Evolutionary conservation across 257 asterid species (phyloP), one percentile per base, ranked within the genome.

Genomic region (Jacaranda mimosifolia): DNA sequence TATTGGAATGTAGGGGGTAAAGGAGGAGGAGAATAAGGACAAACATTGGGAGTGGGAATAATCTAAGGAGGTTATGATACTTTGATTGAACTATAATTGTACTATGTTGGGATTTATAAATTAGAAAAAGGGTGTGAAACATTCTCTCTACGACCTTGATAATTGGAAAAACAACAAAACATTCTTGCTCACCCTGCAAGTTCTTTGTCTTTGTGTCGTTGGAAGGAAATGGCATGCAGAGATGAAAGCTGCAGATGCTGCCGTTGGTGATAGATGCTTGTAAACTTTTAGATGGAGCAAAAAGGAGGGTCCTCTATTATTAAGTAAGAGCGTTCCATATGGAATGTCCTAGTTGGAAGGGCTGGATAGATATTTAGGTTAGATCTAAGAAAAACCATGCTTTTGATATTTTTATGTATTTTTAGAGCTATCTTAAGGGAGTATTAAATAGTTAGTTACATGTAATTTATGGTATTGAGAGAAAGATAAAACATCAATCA

Each of bases 1-100:
- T 62, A 32, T 63, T 87, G 89, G 89, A 79, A 9, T 12, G 46
- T 63, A 12, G 81, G 69, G 52, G 35, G 49, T 63, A 67, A 48
- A 65, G 52, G 17, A 49, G 57, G 26, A 17, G 46, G 59, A 42
- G 78, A 83, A 85, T 72, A 35, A 80, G 43, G 92, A 87, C 94
- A 85, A 83, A 71, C 83, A 88, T 78, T 70, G 79, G 89, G 81
- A 86, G 91, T 86, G 93, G 86, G 89, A 88, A 86, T 89, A 86
- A 83, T 90, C 92, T 76, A 78, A 77, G 82, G 92, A 87, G 86
- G 83, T 76, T 74, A 87, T 89, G 86, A 87, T 88, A 88, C 82
- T 83, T 78, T 79, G 88, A 73, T 87, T 86, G 87, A 88, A 84
- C 83, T 80, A 51, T 64, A 77, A 79, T 77, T 65, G 72, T 80